Conservation (phyloP, 2,329 filamentous ascomycete species). For the Pseudodiploospora longispora region DNA sequence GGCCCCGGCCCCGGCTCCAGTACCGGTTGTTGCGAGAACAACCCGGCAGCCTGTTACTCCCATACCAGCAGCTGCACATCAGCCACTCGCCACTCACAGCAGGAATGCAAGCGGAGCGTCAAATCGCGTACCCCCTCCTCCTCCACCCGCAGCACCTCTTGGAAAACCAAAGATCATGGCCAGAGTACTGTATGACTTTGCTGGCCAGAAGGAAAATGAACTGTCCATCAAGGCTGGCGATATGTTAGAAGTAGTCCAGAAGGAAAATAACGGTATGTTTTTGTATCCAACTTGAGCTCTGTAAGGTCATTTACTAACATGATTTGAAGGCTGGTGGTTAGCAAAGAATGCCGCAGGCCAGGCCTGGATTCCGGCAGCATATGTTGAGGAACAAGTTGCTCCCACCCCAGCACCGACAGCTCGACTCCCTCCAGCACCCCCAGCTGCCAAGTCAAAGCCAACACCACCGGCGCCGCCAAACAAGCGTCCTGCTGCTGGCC, state of each 20-base stretch:
- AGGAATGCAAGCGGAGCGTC: constrained; percentile 47
- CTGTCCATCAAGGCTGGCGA: constrained; percentile 73
- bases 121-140: constrained; percentile 51
- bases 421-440: constrained; percentile 58
- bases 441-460: constrained; percentile 55
- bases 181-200: constrained; percentile 89
- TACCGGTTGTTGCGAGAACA: constrained; percentile 6
- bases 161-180: constrained; percentile 62
- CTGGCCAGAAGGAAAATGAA: constrained; percentile 76
- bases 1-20: constrained; percentile 8
- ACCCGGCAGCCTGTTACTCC: constrained; percentile 6
- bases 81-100: constrained; percentile 39
- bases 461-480: constrained; percentile 69
- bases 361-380: constrained; percentile 90
- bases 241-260: constrained; percentile 81
- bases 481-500: constrained; percentile 66
- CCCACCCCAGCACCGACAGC: constrained; percentile 53
- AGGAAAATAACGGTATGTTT: constrained; percentile 81
- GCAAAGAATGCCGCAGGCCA: constrained; percentile 66
- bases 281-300: neutral
- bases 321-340: constrained; percentile 82
- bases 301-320: constrained; percentile 21
- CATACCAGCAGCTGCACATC: constrained; percentile 10
- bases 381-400: constrained; percentile 75
- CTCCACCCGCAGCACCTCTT: constrained; percentile 39